Evolutionary conservation across 2,329 filamentous ascomycete genomes (phyloP).

Genomic region (Venturia asperata): DNA sequence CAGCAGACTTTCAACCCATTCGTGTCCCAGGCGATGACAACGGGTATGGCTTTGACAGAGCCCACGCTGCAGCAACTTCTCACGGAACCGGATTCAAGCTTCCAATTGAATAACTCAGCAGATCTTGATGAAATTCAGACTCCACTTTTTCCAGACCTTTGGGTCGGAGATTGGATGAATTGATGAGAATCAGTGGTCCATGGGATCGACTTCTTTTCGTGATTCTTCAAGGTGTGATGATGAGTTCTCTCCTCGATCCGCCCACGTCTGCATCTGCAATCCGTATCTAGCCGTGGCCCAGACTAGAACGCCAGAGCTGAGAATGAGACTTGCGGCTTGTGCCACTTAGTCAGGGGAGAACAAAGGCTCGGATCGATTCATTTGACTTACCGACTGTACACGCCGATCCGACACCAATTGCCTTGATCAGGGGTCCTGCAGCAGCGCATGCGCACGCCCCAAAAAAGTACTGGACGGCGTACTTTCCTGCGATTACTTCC

Average conservation of each 20-base stretch:
- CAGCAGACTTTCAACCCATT: background rate
- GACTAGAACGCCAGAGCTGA: conserved; percentile 22
- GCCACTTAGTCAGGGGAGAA: background rate
- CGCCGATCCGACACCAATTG: conserved; percentile 26
- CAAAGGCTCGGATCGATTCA: background rate
- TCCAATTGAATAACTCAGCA: background rate
- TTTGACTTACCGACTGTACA: conserved; percentile 21
- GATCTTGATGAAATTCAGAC: background rate
- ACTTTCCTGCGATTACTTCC: conserved; percentile 30
- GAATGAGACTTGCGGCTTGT: conserved; percentile 19
- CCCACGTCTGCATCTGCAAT: conserved; percentile 22
- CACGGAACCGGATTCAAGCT: background rate
- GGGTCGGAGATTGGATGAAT: conserved; percentile 9
- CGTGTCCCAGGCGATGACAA: background rate
- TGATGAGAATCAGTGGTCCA: background rate
- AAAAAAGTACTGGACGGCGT: conserved; percentile 30
- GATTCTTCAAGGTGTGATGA: background rate
- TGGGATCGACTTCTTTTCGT: background rate
- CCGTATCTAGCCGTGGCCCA: conserved; percentile 21
- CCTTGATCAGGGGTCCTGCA: conserved; percentile 27
- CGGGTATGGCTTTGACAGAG: conserved; percentile 1
- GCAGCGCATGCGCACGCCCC: conserved; percentile 25
- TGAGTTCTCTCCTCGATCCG: conserved; percentile 14
- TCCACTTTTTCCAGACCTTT: background rate
- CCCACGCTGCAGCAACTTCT: background rate